These are phyloP conservation scores for Oryza longistaminata DNA, from an alignment of 176 grass and related monocot genomes.

Conservation along the genomic window DNA sequence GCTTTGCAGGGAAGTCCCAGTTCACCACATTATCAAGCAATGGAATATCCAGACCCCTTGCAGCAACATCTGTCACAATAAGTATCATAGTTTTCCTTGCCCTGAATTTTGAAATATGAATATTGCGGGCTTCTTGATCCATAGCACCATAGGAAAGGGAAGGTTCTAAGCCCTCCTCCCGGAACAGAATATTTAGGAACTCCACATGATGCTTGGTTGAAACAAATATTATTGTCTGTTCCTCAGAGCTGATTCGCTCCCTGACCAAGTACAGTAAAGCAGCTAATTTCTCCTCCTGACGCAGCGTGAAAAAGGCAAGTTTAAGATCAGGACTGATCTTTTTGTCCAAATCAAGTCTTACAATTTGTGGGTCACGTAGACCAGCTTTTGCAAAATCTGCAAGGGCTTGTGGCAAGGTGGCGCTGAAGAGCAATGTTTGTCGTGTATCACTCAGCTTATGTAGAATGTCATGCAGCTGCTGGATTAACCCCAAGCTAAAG, in stretches of 20 bases:
- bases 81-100: slow-evolving; percentile 88
- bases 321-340: slow-evolving; percentile 95
- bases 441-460: slow-evolving; percentile 65
- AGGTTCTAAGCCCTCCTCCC: slow-evolving; percentile 76
- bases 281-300: slow-evolving; percentile 89
- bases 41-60: slow-evolving; percentile 94
- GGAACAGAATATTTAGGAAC: slow-evolving; percentile 87
- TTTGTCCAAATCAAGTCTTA: slow-evolving; percentile 85
- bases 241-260: slow-evolving; percentile 73
- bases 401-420: slow-evolving; percentile 77
- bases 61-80: slow-evolving; percentile 98
- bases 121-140: slow-evolving; percentile 94
- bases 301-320: slow-evolving; percentile 73
- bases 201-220: slow-evolving; percentile 97
- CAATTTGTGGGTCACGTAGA: slow-evolving; percentile 71
- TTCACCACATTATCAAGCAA: slow-evolving; percentile 99
- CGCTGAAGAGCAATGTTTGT: slow-evolving; percentile 94
- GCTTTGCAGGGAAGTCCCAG: slow-evolving; percentile 93
- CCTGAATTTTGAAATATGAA: slow-evolving; percentile 87
- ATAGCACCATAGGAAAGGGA: slow-evolving; percentile 93
- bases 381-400: slow-evolving; percentile 95
- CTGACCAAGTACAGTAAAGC: slow-evolving; percentile 88
- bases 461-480: slow-evolving; percentile 75
- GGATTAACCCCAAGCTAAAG: slow-evolving; percentile 74
- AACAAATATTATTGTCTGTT: slow-evolving; percentile 95